Conservation (phyloP, 805 yeast species). For the Metahyphopichia silvanorum region DNA sequence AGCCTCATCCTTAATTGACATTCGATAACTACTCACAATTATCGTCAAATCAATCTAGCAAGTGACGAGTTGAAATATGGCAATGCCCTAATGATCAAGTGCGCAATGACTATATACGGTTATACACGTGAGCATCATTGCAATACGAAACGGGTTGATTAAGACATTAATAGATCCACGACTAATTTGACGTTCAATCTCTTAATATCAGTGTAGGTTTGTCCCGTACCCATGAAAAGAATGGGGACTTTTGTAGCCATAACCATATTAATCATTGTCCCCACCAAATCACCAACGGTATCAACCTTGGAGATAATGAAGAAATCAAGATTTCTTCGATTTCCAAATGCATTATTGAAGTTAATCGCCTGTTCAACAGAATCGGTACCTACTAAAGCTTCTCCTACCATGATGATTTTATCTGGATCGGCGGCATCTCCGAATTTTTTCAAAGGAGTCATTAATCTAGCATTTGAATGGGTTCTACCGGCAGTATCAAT, state of each 20-base stretch:
- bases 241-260: constrained; percentile 95
- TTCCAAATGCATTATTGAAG: constrained; percentile 91
- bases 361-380: constrained; percentile 93
- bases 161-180: constrained; percentile 76
- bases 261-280: constrained; percentile 96
- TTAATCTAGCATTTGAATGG: constrained; percentile 88
- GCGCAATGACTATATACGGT: too few species aligned
- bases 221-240: constrained; percentile 94
- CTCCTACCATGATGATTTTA: constrained; percentile 97
- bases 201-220: constrained; percentile 90
- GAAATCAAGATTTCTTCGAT: constrained; percentile 75
- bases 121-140: too few species aligned
- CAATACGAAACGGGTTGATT: too few species aligned
- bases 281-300: constrained; percentile 95
- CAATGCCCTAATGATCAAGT: too few species aligned
- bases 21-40: too few species aligned
- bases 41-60: too few species aligned
- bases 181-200: constrained; percentile 91
- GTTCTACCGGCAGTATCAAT: constrained; percentile 98
- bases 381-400: constrained; percentile 96
- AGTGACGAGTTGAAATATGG: too few species aligned
- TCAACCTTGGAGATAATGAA: constrained; percentile 93
- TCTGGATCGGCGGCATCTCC: constrained; percentile 96
- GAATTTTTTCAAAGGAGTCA: constrained; percentile 94
- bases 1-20: too few species aligned